A percentile compares a stretch with the other conserved stretches of the same genome.
Conservation (phyloP, 73 alveolate species). For the Paramecium biaurelia region DNA sequence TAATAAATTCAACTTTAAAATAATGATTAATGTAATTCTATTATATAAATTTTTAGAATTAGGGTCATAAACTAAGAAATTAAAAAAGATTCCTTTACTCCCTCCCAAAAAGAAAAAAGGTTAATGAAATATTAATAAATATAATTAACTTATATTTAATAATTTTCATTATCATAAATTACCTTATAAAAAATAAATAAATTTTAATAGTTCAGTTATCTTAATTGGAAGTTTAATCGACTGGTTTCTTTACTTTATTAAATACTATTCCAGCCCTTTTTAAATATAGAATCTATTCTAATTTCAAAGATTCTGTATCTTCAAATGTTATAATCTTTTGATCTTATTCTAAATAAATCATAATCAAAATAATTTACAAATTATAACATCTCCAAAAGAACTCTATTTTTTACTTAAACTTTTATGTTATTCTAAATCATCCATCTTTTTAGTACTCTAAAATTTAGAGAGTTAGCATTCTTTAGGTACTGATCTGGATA, state of each 20-base stretch:
- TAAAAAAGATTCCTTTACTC: slow-evolving; percentile 20
- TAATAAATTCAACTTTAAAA: neutral
- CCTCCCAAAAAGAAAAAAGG: slow-evolving; percentile 31
- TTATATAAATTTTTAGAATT: neutral
- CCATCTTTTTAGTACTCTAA: neutral
- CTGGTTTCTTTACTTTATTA: neutral
- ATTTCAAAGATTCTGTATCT: neutral
- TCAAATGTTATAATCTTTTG: neutral
- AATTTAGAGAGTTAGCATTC: neutral
- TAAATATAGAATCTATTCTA: neutral
- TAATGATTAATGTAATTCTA: neutral
- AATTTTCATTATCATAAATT: too few relatives aligned
- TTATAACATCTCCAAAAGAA: neutral
- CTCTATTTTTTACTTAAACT: neutral
- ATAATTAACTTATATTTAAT: neutral
- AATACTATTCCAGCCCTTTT: neutral
- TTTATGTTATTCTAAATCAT: neutral
- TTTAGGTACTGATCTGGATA: neutral
- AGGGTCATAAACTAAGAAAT: slow-evolving; percentile 11
- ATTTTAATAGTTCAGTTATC: neutral
- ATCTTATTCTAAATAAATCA: neutral
- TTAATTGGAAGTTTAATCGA: neutral
- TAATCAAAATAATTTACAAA: neutral
- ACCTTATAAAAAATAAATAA: too few relatives aligned
- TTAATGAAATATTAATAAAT: neutral